Conservation (phyloP, 2,329 filamentous ascomycete genomes). For the Curvularia sp. region DNA sequence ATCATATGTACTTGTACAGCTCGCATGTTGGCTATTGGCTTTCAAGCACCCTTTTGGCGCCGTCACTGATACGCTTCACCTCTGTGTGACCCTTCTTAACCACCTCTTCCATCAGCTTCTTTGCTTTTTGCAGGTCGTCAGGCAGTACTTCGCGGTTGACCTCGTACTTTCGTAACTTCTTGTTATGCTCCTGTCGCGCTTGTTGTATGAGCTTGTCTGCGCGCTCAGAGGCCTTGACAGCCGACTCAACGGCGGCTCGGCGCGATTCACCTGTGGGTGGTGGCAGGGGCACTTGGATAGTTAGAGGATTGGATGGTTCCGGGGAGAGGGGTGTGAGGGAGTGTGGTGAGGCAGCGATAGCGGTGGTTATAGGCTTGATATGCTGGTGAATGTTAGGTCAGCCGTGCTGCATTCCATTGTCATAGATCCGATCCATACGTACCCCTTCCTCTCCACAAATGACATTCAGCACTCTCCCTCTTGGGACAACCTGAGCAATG, state of each 20-base stretch:
- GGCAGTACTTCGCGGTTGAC: constrained; percentile 53
- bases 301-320: constrained; percentile 58
- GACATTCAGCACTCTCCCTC: constrained; percentile 67
- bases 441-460: constrained; percentile 70
- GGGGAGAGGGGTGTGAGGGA: constrained; percentile 60
- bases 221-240: constrained; percentile 53
- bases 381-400: constrained; percentile 50
- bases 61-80: constrained; percentile 58
- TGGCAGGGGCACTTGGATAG: constrained; percentile 62
- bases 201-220: constrained; percentile 53
- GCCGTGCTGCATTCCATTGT: neutral
- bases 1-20: neutral
- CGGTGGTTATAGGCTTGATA: constrained; percentile 60
- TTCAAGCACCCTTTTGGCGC: constrained; percentile 57
- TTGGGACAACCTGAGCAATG: constrained; percentile 71
- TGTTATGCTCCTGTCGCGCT: constrained; percentile 57
- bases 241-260: constrained; percentile 49
- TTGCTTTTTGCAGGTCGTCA: constrained; percentile 59
- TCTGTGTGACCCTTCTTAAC: constrained; percentile 57
- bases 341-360: constrained; percentile 61
- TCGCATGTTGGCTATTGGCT: constrained; percentile 29
- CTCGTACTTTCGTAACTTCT: constrained; percentile 55
- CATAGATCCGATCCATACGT: constrained; percentile 33
- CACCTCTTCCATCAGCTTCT: constrained; percentile 58
- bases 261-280: constrained; percentile 65